Evolutionary conservation across 2,329 filamentous ascomycete species (phyloP), one percentile per base, ranked within the genome.

Genomic region (Tolypocladium album): DNA sequence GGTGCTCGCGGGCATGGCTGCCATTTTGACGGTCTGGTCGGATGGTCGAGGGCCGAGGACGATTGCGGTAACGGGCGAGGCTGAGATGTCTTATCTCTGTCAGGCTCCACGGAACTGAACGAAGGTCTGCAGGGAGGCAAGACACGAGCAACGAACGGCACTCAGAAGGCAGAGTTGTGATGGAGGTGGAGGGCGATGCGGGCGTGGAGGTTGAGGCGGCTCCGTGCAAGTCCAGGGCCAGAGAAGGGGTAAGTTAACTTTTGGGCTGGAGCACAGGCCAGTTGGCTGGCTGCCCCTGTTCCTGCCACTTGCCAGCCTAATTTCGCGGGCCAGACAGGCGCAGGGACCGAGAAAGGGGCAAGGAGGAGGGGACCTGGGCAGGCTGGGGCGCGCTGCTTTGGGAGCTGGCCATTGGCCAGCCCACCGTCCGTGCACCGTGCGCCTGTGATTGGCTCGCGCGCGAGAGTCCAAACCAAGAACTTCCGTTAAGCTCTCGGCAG

Each of bases 1-100:
- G 72, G 86, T 86, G 71, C 85, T 79, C 72, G 86, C 57, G 74
- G 71, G 88, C 85, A 89, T 88, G 75, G 79, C 76, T 66, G 78
- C 78, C 78, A 81, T 82, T 69, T 73, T 79, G 72, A 71, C 66
- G 66, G 64, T 66, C 55, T 57, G 43, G 36, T 42, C 34, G 38
- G 3, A 42, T 45, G 53, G 60, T 17, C 55, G 57, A 58, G 36
- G 42, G 45, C 3, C 24, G 15, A 39, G 55, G 56, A 52, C 39
- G 50, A 42, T 27, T 22, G 7, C 4, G 58, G 53, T 67, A 64
- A 66, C 63, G 65, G 63, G 63, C 64, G 65, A 70, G 66, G 63
- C 67, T 69, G 66, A 67, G 59, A 63, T 64, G 62, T 43, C 34
- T 20, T 31, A 50, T 59, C 57, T 63, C 47, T 60, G 62, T 60